Base-by-base conservation (phyloP, 2,329 filamentous ascomycete species). In the Teratosphaeria pseudoeucalypti region DNA sequence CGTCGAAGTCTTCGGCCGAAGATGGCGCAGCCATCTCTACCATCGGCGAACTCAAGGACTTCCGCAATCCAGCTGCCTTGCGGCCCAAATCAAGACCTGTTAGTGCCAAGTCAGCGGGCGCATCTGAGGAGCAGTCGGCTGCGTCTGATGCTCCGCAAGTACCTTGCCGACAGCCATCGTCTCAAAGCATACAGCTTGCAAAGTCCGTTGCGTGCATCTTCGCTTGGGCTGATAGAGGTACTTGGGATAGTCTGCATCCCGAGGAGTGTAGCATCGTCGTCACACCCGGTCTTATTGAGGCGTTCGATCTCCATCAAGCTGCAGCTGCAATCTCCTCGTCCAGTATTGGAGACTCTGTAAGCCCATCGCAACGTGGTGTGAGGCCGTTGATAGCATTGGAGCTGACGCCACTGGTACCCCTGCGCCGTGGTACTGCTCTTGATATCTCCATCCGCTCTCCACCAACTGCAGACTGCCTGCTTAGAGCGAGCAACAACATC, bases 391-490 rank as follows among this genome's bases (percentile, higher is more conserved):
- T 86, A 61, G 88, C 87, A 6, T 82, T 96, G 37, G 90, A 96
- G 69, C 83, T 99, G 52, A 97, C 92, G 0, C 94, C 94, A 0
- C 79, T 96, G 43, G 92, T 97, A 7, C 88, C 92, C 65, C 85
- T 97, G 62, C 85, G 92, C 63, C 88, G 92, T 68, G 94, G 92
- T 67, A 99, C 91, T 26, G 89, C 89, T 3, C 83, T 99, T 34
- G 94, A 99, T 72, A 89, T 99, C 58, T 94, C 95, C 65, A 90
- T 99, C 64, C 88, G 91, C 56, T 96, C 92, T 6, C 90, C 90
- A 1, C 88, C 92, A 29, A 88, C 88, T 6, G 72, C 80, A 37
- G 84, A 88, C 63, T 91, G 88, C 5, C 83, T 84, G 66, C 81
- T 96, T 59, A 82, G 76, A 70, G 82, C 86, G 12, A 74, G 76